Base-by-base conservation (phyloP, 2,329 filamentous ascomycete genomes). In the Ophiostoma ips region DNA sequence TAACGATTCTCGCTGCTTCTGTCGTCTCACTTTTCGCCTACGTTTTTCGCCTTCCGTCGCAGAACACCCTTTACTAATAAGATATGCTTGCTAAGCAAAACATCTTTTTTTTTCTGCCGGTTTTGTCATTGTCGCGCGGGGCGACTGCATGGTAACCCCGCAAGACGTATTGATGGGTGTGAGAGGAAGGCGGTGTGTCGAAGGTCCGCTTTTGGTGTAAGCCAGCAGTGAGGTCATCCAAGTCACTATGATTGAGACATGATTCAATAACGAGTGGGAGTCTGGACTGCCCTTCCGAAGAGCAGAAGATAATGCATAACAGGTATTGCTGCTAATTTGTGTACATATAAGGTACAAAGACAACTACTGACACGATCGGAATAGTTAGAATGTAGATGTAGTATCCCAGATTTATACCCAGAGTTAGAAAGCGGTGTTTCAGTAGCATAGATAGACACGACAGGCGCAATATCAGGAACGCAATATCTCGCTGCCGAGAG, bases 111-210 rank as follows among this genome's bases (percentile, higher is more conserved):
- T 45, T 45, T 45, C 43, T 45, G 43, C 43, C 43, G 43, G 43
- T 24, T 45, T 45, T 45, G 43, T 45, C 43, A 45, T 34, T 33
- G 16, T n/a, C 43, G 24, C 28, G 43, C 43, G 43, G 43, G 43
- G 43, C 41, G 41, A 33, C 24, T 33, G 41, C 10, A 10, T 15
- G 10, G 35, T 10, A 15, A 45, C 43, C 43, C 43, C 43, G 43
- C 43, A 24, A 45, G n/a, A 13, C 33, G 13, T n/a, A 5, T n/a
- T 5, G 16, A 19, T 19, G 43, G 9, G 19, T 24, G 7, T 9
- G 21, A 43, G 11, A n/a, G 8, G 30, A 45, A 45, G 43, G 43
- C 43, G 43, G 43, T 45, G n/a, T 33, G 30, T 1, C 11, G 2
- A 8, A 5, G 28, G 11, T 16, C 43, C 43, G 30, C 43, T 34